A percentile compares a stretch with the other conserved stretches of the same genome.
Evolutionary conservation across 441 rosid genomes (phyloP).

Genomic region (Geranium incanum): DNA sequence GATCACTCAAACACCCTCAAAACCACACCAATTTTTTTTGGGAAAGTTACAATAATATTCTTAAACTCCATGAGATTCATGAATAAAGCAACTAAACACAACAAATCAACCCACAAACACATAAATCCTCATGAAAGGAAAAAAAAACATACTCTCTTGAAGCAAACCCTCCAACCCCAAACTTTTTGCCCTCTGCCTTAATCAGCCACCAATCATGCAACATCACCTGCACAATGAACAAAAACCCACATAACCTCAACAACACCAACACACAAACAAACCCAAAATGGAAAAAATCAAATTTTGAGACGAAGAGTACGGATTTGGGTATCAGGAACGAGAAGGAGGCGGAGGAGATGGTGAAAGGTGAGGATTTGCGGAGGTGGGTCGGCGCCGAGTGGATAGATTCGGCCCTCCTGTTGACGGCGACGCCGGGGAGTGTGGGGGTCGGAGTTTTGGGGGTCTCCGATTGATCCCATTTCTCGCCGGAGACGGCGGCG

Average conservation of each 20-base stretch:
- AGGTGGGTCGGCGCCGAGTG: slow-evolving; percentile 1
- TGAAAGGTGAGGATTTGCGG: background rate
- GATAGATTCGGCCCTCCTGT: background rate
- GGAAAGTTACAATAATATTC: background rate
- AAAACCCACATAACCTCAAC: background rate
- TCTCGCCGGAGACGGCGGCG: background rate
- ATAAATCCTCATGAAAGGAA: background rate
- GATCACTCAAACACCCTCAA: background rate
- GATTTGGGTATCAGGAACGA: background rate
- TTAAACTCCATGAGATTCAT: background rate
- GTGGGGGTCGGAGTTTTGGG: slow-evolving; percentile 1
- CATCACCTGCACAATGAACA: slow-evolving; percentile 24
- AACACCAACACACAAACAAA: background rate
- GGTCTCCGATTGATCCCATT: background rate
- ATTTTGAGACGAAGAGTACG: background rate
- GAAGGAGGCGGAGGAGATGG: background rate
- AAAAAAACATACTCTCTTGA: slow-evolving; percentile 29
- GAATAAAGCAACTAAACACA: background rate
- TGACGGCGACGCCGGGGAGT: background rate
- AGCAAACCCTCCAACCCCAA: slow-evolving; percentile 51
- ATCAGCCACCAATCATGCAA: slow-evolving; percentile 59
- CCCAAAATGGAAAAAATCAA: background rate
- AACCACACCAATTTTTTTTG: background rate
- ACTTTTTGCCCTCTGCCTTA: slow-evolving; percentile 23
- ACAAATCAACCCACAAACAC: background rate